Base-by-base conservation (phyloP, 1,284 basidiomycete genomes). In the Meira miltonrushii region DNA sequence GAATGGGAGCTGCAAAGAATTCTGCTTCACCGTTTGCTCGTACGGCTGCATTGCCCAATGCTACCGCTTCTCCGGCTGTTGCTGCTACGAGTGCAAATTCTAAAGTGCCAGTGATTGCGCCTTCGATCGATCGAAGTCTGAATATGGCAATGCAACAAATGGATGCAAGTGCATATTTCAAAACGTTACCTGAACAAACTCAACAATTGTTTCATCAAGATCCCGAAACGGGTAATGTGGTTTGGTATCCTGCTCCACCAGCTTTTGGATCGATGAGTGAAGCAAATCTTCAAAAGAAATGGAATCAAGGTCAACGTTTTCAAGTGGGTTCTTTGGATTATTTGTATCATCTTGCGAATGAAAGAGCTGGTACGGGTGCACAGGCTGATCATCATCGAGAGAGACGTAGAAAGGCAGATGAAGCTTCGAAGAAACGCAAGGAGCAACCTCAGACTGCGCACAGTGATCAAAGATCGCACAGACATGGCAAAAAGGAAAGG, bases 231-330 rank as follows among this genome's bases (percentile, higher is more conserved):
- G 72, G 68, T 11, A 57, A 62, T 21, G 64, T 71, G 23, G 59
- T 63, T 19, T 75, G 72, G 72, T 70, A 70, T 46, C 65, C 71
- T 9, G 71, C 69, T 1, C 59, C 68, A 1, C 72, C 72, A 2
- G 8, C 28, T 33, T 39, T 74, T 15, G 58, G 65, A 21, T 64
- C 70, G 13, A 66, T 66, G 17, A 53, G 61, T 43, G 66, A 70
- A 54, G 58, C 68, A 38, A 59, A 66, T 10, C 23, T 64, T 54
- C 57, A 63, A 53, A 62, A 67, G 60, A 61, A 63, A 25, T 69
- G 61, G 58, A 49, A 64, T 17, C 62, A 62, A 19, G 61, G 58
- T 47, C 57, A 62, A 33, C 63, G 64, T 41, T 39, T 66, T 19
- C 64, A 60, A 52, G 57, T 62, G 19, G 62, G 64, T 41, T 67